Percentiles rank a stretch among this genome's conserved stretches.
phyloP scores from a whole-genome alignment of 768 basidiomycete genomes.

The Rhizopogon vesiculosus region DNA sequence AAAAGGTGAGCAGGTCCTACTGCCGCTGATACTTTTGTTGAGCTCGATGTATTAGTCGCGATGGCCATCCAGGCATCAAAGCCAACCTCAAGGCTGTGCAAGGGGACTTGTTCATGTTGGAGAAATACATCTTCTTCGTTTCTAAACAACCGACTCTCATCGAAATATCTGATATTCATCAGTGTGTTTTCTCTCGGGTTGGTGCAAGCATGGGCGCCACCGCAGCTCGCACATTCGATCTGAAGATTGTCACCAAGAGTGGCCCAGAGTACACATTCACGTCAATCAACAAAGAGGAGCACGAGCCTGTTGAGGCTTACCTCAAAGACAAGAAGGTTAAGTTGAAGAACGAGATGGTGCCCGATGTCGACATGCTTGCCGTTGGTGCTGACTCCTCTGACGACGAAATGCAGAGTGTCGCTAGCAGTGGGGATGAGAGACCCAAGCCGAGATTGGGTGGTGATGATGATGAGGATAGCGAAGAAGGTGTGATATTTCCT shows the following conservation, averaged over 20 bases:
- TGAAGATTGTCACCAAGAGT: conserved; percentile 81
- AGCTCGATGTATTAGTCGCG: conserved; percentile 47
- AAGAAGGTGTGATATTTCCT: conserved; percentile 45
- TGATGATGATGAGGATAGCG: conserved; percentile 74
- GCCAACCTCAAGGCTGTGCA: conserved; percentile 96
- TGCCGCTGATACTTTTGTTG: not conserved
- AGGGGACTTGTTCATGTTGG: conserved; percentile 96
- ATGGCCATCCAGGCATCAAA: conserved; percentile 93
- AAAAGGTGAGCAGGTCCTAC: conserved; percentile 50
- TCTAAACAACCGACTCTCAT: conserved; percentile 92
- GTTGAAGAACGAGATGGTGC: conserved; percentile 93
- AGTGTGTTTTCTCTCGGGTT: conserved; percentile 90
- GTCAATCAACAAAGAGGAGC: conserved; percentile 94
- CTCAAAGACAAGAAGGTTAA: conserved; percentile 87
- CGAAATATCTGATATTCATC: conserved; percentile 85
- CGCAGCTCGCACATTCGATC: conserved; percentile 89
- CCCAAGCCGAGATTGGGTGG: conserved; percentile 45
- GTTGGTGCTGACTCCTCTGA: conserved; percentile 66
- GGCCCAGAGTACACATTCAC: conserved; percentile 88
- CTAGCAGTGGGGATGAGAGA: conserved; percentile 61
- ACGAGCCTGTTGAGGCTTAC: conserved; percentile 79
- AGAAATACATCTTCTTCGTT: conserved; percentile 97
- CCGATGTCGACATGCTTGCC: conserved; percentile 75
- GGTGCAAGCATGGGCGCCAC: conserved; percentile 79
- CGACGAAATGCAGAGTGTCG: conserved; percentile 80